These are phyloP conservation scores for Penicillium glabrum DNA, from an alignment of 2,329 filamentous ascomycete species.

Conservation along the genomic window DNA sequence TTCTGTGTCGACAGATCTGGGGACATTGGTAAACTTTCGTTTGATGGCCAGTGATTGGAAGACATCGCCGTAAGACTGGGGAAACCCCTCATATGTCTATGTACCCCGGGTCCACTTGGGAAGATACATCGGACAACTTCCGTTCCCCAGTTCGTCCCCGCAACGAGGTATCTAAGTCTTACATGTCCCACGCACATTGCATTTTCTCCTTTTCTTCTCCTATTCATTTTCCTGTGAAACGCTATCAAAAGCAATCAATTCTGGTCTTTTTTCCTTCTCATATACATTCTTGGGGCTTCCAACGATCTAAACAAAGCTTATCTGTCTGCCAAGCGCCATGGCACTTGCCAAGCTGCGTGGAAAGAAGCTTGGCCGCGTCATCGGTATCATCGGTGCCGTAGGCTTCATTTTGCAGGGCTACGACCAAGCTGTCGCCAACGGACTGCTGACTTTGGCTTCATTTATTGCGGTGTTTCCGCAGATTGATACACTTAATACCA, in stretches of 20 bases:
- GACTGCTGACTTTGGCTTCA: conserved; percentile 15
- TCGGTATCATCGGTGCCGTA: conserved; percentile 16
- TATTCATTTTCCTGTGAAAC: neutral
- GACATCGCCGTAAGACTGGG: neutral
- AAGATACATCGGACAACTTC: neutral
- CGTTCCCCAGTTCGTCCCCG: conserved; percentile 2
- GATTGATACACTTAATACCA: conserved; percentile 16
- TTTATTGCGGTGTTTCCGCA: conserved; percentile 17
- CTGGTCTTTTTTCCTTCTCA: neutral
- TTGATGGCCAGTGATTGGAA: neutral
- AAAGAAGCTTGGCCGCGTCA: conserved; percentile 12
- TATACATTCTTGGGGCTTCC: neutral
- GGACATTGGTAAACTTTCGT: neutral
- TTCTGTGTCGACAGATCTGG: neutral
- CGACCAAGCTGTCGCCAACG: conserved; percentile 19
- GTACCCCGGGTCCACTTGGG: neutral
- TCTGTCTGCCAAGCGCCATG: conserved; percentile 7
- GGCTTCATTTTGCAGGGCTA: conserved; percentile 20
- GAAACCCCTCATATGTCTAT: neutral
- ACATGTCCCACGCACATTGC: neutral
- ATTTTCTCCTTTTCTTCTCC: neutral
- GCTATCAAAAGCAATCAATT: neutral
- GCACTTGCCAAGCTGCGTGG: conserved; percentile 12
- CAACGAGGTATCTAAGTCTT: neutral
- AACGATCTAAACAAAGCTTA: conserved; percentile 5